Percentiles rank a stretch among this genome's conserved stretches.
Conservation (phyloP, 495 filamentous ascomycete genomes). For the Talaromyces adpressus region DNA sequence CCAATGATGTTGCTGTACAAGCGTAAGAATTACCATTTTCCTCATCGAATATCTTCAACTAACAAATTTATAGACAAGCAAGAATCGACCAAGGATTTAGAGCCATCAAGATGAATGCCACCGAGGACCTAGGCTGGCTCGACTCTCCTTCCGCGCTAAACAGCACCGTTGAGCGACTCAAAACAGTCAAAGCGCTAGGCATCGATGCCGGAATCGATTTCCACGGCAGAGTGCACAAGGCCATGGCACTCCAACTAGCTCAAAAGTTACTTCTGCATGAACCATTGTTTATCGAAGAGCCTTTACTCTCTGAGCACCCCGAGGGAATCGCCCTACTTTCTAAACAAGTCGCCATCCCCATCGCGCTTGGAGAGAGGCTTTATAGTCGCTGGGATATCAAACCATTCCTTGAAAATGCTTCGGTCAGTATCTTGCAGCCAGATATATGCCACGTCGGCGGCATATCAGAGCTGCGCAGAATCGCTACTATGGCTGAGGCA, state of each 20-base stretch:
- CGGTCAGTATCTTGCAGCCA: constrained; percentile 68
- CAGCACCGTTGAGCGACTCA: constrained; percentile 50
- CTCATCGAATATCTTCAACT: neutral
- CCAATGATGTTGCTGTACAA: constrained; percentile 50
- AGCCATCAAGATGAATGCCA: constrained; percentile 75
- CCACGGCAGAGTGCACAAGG: neutral
- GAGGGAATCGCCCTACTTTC: constrained; percentile 28
- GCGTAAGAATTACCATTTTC: constrained; percentile 12
- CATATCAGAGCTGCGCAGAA: constrained; percentile 63
- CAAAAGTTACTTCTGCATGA: neutral
- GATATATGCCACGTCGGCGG: constrained; percentile 72
- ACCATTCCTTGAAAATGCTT: constrained; percentile 59
- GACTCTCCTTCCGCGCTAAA: constrained; percentile 60
- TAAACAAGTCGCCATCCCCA: constrained; percentile 54
- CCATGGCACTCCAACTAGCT: neutral
- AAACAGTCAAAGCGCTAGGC: neutral
- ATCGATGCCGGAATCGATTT: neutral
- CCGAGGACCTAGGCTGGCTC: constrained; percentile 70
- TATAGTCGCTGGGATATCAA: constrained; percentile 71
- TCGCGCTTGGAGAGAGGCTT: constrained; percentile 69
- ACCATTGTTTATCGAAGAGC: neutral
- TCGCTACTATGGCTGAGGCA: constrained; percentile 67
- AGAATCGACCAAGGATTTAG: constrained; percentile 65
- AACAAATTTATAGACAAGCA: constrained; percentile 38
- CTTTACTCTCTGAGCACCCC: neutral